Evolutionary conservation across 257 asterid species (phyloP).

Genomic region (Striga asiatica): DNA sequence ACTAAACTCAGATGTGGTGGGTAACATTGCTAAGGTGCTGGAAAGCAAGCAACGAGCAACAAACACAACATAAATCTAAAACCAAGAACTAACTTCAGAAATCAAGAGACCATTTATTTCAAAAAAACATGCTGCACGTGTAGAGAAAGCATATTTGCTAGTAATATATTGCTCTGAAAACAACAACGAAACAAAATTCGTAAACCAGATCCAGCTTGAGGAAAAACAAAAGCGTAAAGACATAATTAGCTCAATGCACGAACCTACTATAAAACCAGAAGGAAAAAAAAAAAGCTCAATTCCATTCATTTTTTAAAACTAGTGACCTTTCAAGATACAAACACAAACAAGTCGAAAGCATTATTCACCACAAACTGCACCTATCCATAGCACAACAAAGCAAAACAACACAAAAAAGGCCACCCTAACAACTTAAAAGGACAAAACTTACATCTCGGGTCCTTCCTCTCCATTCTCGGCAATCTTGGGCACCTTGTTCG

Average conservation of each 20-base stretch:
- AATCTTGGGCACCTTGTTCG: constrained; percentile 79
- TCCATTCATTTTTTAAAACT: not conserved
- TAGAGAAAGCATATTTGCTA: not conserved
- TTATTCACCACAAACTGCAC: no score
- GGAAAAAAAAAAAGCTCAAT: not conserved
- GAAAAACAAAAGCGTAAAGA: not conserved
- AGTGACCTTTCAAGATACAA: no score
- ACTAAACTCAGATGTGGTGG: not conserved
- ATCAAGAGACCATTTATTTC: not conserved
- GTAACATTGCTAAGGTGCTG: not conserved
- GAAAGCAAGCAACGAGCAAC: not conserved
- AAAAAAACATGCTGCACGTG: not conserved
- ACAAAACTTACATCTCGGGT: constrained; percentile 66
- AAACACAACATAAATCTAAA: not conserved
- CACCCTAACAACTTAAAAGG: no score
- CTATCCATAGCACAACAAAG: no score
- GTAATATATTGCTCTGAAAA: no score
- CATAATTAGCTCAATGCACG: not conserved
- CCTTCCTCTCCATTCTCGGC: constrained; percentile 93
- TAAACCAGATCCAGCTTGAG: not conserved
- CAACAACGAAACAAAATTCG: no score
- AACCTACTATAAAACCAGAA: no score
- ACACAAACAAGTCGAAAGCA: no score
- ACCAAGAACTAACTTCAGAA: not conserved
- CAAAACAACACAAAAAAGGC: no score